Conservation (phyloP, 148 eudicot species). For the Gaultheria prostrata region DNA sequence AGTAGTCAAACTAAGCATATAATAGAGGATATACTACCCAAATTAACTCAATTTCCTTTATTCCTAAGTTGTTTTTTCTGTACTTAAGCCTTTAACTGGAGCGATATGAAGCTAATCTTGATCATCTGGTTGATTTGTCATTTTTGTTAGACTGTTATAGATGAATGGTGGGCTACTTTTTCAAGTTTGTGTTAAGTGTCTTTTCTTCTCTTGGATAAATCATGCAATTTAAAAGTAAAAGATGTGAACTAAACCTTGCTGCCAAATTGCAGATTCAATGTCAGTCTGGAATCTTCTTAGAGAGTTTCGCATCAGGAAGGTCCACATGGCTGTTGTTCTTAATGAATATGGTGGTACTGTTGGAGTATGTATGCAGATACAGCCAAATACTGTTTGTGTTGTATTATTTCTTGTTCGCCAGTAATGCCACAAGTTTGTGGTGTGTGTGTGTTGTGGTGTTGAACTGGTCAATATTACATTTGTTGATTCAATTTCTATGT, state of each 20-base stretch:
- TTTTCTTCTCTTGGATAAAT: background rate
- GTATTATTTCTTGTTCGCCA: background rate
- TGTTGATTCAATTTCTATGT: background rate
- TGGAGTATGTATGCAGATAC: constrained; percentile 60
- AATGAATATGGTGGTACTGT: constrained; percentile 98
- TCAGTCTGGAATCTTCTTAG: constrained; percentile 99
- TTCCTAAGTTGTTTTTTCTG: background rate
- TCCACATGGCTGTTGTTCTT: constrained; percentile 98
- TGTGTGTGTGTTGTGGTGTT: background rate
- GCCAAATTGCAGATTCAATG: constrained; percentile 82
- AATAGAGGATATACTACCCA: too few species aligned
- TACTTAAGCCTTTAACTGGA: background rate
- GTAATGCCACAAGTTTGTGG: background rate
- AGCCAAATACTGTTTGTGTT: background rate
- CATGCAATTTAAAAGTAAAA: background rate
- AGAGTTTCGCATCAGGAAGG: constrained; percentile 97
- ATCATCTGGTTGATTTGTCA: background rate
- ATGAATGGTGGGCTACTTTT: background rate
- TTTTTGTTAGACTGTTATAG: background rate
- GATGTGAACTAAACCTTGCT: background rate
- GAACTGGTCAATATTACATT: background rate
- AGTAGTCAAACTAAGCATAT: background rate
- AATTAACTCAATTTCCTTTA: background rate
- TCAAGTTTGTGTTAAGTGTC: background rate
- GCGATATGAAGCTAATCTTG: background rate